Evolutionary conservation across 1,139 yeast species (phyloP).

Genomic region (Yamadazyma atlantica): DNA sequence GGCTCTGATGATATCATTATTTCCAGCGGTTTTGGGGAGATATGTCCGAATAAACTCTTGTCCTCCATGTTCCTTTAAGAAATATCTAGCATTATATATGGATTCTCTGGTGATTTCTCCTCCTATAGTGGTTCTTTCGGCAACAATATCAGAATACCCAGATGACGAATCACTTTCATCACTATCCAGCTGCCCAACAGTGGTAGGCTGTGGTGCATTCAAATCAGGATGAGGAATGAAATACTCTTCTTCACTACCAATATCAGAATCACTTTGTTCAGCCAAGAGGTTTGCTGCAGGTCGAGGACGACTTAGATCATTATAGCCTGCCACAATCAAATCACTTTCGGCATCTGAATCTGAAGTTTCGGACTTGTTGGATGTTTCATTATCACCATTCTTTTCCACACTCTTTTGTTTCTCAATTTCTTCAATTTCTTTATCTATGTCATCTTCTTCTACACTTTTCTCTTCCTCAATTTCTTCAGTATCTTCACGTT

Average conservation of each 20-base stretch:
- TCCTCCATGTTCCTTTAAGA: slow-evolving; percentile 61
- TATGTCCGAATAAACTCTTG: slow-evolving; percentile 56
- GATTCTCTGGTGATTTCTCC: slow-evolving; percentile 2
- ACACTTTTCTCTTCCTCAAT: background rate
- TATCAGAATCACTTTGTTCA: background rate
- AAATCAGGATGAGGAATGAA: slow-evolving; percentile 3
- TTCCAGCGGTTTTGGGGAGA: slow-evolving; percentile 58
- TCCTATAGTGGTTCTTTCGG: background rate
- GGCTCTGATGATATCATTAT: slow-evolving; percentile 50
- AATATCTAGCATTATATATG: slow-evolving; percentile 50
- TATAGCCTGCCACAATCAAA: background rate
- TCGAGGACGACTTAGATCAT: background rate
- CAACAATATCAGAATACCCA: background rate
- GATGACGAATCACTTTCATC: slow-evolving; percentile 2
- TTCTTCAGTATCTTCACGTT: background rate
- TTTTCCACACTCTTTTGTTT: no score
- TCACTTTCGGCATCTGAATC: background rate
- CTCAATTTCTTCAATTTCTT: no score
- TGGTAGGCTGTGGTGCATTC: background rate
- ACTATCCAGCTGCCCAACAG: background rate
- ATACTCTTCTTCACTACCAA: slow-evolving; percentile 3
- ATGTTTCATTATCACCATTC: no score
- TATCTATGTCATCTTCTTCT: no score
- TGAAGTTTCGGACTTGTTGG: no score
- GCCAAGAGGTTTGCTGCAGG: background rate